Base-by-base conservation (phyloP, 306 rosid genomes). In the Begonia loranthoides region DNA sequence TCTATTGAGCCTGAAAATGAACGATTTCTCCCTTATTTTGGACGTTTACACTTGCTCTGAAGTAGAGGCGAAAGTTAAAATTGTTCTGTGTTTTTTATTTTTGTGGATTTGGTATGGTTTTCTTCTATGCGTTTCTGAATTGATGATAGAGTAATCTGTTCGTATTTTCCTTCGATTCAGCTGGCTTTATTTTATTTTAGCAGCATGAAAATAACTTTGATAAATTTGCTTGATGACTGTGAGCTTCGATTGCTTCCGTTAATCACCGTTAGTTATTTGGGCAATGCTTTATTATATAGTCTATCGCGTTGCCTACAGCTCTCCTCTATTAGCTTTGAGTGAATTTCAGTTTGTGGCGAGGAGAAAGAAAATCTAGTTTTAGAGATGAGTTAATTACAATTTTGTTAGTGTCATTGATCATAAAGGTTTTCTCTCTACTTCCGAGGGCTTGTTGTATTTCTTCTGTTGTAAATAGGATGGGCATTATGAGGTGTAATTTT, bases 41-140 rank as follows among this genome's bases (percentile, higher is more conserved):
- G 7, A 28, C 36, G 36, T 3, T 28, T 7, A 28, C 36, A 3
- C 36, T 28, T 28, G 36, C 9, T 7, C n/a, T 28, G 36, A 28
- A 28, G 9, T 28, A 28, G 36, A 28, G 9, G 36, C 4, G 36
- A 28, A 3, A 3, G 9, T 6, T 45, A 2, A 24, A 9, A 2
- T 43, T 46, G 22, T 19, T 55, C 49, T 44, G 13, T 49, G 41
- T n/a, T n/a, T n/a, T 45, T 50, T 7, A 2, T 11, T 56, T 34
- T 39, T 51, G 43, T 14, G 17, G 50, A 55, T 12, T 17, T 47
- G 50, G n/a, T 36, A 50, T 22, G 28, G 22, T 61, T 57, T 13
- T 44, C 45, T 33, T 41, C 40, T 49, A 1, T 59, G 41, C 50
- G 70, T 52, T 41, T 61, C 49, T 21, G 9, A 41, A 19, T 24